Evolutionary conservation across 495 filamentous ascomycete species (phyloP).

Genomic region (Monascus purpureus): DNA sequence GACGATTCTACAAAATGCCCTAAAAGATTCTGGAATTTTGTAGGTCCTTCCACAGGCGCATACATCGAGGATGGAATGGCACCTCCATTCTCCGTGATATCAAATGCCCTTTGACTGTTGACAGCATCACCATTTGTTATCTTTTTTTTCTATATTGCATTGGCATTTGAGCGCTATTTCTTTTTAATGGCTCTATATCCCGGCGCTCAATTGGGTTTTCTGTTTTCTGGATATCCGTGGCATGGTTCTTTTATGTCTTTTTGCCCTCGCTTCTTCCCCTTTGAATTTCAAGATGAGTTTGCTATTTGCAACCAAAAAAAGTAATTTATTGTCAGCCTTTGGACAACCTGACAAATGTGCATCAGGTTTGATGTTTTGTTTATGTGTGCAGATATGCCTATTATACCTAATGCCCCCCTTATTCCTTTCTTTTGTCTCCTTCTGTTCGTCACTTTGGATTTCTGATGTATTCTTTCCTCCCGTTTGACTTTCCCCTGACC

Average conservation of each 20-base stretch:
- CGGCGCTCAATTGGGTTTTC: not conserved
- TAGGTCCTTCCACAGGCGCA: not conserved
- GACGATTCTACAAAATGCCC: slow-evolving; percentile 93
- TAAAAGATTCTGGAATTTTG: slow-evolving; percentile 95
- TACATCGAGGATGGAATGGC: not conserved
- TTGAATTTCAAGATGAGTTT: not conserved
- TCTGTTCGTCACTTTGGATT: no score
- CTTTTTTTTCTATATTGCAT: not conserved
- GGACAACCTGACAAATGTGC: slow-evolving; percentile 12
- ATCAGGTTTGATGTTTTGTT: slow-evolving; percentile 10
- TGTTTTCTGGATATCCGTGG: slow-evolving; percentile 4
- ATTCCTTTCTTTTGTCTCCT: not conserved
- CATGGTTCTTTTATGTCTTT: slow-evolving; percentile 8
- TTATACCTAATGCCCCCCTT: not conserved
- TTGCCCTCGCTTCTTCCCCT: slow-evolving; percentile 1
- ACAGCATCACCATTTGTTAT: not conserved
- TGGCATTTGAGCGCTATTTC: not conserved
- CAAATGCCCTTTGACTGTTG: no score
- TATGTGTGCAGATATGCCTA: not conserved
- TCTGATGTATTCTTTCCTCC: no score
- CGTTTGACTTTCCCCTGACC: no score
- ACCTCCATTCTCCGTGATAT: not conserved
- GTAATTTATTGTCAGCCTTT: slow-evolving; percentile 8
- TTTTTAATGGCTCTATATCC: not conserved
- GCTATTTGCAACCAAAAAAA: slow-evolving; percentile 4